Evolutionary conservation across 1,284 basidiomycete species (phyloP), one percentile per base, ranked within the genome.

Genomic region (Heterobasidion annosum): DNA sequence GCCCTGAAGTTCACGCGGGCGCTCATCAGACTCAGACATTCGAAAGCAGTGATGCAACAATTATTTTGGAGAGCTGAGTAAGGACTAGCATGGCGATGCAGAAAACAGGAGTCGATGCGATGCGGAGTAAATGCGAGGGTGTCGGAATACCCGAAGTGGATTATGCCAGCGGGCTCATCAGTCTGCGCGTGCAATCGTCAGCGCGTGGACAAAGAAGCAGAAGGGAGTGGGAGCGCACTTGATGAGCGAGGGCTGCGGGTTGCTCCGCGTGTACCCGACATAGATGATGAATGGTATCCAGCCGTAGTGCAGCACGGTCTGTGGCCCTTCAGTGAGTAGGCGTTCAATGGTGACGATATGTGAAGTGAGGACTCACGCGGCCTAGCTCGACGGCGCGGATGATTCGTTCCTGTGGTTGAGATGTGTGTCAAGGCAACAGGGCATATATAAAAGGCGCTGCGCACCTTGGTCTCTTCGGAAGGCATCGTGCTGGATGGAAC

Each of bases 261-360:
- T 89, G 66, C 90, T 92, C 64, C 86, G 78, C 54, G 86, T 89
- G 75, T 91, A 95, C 35, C 93, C 93, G 65, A 95, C 79, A 70
- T 92, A 96, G 64, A 97, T 94, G 66, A 97, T 91, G 66, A 93
- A 75, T 42, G 93, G 93, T 65, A 97, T 91, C 92, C 93, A 97
- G 61, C 85, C 87, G 65, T 93, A 93, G 70, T 95, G 92, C 56
- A 95, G 69, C 63, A 91, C 78, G 58, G 88, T 91, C 93, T 96
- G 34, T 25, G 8, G 15, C 13, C 40, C 12, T n/a, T 25, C 19
- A 48, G 63, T 15, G 40, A 13, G 13, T 16, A 43, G 4, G 40
- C 53, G 58, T 33, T 47, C 18, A 18, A 10, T 47, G 45, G 19
- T n/a, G 50, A 32, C 52, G 19, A 37, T 53, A 50, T 47, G 50